phyloP scores from a whole-genome alignment of 228 moss, liverwort and hornwort genomes.

The Sphagnum fallax region DNA sequence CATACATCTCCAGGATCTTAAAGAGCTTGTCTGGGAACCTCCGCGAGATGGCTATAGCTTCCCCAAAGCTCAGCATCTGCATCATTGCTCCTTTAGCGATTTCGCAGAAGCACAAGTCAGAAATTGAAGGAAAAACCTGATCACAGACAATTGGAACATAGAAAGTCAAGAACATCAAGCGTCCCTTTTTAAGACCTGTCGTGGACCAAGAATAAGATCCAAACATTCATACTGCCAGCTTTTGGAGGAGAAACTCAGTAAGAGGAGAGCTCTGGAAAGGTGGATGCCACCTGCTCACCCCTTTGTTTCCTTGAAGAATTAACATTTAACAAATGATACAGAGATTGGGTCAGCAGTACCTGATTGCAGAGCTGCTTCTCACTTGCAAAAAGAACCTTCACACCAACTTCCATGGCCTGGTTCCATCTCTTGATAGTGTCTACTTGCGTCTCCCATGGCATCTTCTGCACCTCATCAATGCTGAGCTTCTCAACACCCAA shows the following conservation, averaged over 20 bases:
- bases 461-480: slow-evolving; percentile 84
- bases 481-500: slow-evolving; percentile 78
- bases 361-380: slow-evolving; percentile 77
- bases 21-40: slow-evolving; percentile 90
- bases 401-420: slow-evolving; percentile 81
- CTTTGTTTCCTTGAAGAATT: too few relatives aligned
- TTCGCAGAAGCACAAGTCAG: slow-evolving; percentile 64
- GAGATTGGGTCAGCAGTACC: slow-evolving; percentile 1
- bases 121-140: slow-evolving; percentile 22
- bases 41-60: slow-evolving; percentile 83
- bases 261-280: too few relatives aligned
- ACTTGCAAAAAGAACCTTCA: slow-evolving; percentile 80
- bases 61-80: slow-evolving; percentile 83
- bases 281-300: too few relatives aligned
- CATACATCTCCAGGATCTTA: slow-evolving; percentile 94
- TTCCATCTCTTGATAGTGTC: slow-evolving; percentile 89
- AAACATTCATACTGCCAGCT: too few relatives aligned
- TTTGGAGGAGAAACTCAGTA: too few relatives aligned
- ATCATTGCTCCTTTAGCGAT: slow-evolving; percentile 70
- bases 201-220: too few relatives aligned
- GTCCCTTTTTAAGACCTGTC: too few relatives aligned
- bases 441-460: slow-evolving; percentile 84
- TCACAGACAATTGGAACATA: background rate
- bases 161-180: too few relatives aligned
- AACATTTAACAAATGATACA: too few relatives aligned